These are phyloP conservation scores for Malus sieversii DNA, from an alignment of 306 rosid genomes.

Conservation along the genomic window DNA sequence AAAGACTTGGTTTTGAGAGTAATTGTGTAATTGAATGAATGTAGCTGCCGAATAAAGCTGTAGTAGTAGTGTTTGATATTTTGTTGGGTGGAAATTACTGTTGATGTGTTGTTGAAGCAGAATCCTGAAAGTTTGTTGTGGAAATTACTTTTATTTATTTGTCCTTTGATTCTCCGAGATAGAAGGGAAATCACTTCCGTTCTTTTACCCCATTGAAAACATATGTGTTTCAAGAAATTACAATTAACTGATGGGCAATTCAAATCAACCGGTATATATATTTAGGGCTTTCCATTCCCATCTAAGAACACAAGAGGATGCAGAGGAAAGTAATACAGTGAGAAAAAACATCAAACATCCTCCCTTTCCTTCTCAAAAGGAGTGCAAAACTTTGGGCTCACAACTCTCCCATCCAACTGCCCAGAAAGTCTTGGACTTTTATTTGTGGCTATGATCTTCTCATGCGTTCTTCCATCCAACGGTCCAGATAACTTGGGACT, in stretches of 20 bases:
- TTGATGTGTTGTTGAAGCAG: background rate
- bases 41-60: background rate
- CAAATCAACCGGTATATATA: background rate
- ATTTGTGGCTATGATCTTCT: constrained; percentile 2
- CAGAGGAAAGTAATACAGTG: background rate
- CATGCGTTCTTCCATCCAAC: constrained; percentile 26
- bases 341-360: constrained; percentile 7
- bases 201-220: too few relatives aligned
- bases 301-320: background rate
- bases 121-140: background rate
- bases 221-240: background rate
- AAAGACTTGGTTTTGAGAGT: background rate
- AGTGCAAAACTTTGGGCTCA: constrained; percentile 36
- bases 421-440: constrained; percentile 33
- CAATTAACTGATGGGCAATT: background rate
- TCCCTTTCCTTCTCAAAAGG: constrained; percentile 34
- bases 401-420: constrained; percentile 28
- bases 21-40: background rate
- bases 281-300: background rate
- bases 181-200: too few relatives aligned
- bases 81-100: background rate
- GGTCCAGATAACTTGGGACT: constrained; percentile 54
- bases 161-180: too few relatives aligned
- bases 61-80: background rate
- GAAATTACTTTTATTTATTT: too few relatives aligned